A percentile compares a stretch with the other conserved stretches of the same genome.
phyloP scores from a whole-genome alignment of 1,284 basidiomycete species.

The Mycena citricolor region DNA sequence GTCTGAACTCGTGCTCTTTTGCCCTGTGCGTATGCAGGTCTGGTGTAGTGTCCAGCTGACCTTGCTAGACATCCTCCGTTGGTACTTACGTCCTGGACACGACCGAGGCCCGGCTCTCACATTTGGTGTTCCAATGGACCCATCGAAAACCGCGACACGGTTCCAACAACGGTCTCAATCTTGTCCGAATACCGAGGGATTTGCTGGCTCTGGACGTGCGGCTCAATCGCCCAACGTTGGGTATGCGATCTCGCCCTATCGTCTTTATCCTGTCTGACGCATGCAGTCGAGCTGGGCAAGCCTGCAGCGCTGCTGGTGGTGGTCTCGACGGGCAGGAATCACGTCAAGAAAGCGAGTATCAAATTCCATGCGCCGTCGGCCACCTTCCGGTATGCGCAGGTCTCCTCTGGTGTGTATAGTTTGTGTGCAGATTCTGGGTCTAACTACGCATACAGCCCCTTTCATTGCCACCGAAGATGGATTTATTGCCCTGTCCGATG shows the following conservation, averaged over 20 bases:
- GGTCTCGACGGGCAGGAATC: constrained; percentile 66
- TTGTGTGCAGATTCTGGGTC: neutral
- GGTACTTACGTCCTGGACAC: constrained; percentile 63
- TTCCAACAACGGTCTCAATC: constrained; percentile 31
- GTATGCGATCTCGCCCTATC: constrained; percentile 39
- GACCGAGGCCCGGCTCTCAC: constrained; percentile 58
- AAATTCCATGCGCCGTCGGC: constrained; percentile 55
- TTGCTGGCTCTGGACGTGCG: constrained; percentile 57
- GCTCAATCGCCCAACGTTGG: constrained; percentile 57
- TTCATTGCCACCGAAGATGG: constrained; percentile 38
- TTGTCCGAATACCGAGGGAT: constrained; percentile 64
- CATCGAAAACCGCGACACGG: constrained; percentile 36
- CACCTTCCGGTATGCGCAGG: constrained; percentile 48
- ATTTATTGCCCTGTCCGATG: constrained; percentile 45
- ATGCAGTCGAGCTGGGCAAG: constrained; percentile 66
- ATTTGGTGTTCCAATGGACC: constrained; percentile 59
- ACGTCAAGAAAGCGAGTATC: constrained; percentile 50
- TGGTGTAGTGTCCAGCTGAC: constrained; percentile 3
- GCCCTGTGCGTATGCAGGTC: constrained; percentile 52
- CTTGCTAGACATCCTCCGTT: constrained; percentile 55
- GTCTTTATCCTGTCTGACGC: constrained; percentile 1
- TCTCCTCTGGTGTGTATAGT: constrained; percentile 35
- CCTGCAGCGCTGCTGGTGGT: constrained; percentile 52
- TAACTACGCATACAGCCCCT: neutral
- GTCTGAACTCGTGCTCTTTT: constrained; percentile 58